Evolutionary conservation across 163 green algal genomes (phyloP).

Genomic region (Volvox carteri): DNA sequence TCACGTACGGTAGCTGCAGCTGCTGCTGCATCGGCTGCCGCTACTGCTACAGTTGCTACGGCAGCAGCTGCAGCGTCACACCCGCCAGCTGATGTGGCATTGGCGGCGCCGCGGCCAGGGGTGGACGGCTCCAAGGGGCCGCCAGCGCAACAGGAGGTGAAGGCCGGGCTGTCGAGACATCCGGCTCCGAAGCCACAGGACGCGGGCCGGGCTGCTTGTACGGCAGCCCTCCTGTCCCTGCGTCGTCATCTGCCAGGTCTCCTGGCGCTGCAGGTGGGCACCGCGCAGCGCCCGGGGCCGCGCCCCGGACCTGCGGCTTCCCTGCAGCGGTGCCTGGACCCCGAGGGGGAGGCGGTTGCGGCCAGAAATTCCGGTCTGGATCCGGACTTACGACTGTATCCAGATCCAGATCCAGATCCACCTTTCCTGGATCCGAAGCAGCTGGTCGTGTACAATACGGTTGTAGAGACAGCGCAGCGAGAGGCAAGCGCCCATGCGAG

Average conservation of each 20-base stretch:
- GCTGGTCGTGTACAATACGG: background rate
- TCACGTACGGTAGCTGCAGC: no score
- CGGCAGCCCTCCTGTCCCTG: constrained; percentile 23
- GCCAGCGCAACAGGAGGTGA: no score
- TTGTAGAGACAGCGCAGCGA: background rate
- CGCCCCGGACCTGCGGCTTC: background rate
- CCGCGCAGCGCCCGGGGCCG: background rate
- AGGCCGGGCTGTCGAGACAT: no score
- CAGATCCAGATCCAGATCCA: no score
- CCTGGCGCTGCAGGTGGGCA: background rate
- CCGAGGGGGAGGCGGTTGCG: background rate
- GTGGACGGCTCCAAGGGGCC: no score
- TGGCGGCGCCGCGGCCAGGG: background rate
- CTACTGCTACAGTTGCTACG: no score
- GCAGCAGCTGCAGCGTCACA: no score
- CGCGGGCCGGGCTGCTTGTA: background rate
- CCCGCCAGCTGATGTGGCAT: background rate
- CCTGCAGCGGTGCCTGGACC: background rate
- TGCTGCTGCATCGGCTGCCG: no score
- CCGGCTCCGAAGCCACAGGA: background rate
- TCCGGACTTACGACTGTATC: no score
- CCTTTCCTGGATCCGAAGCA: no score
- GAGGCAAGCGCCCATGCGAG: background rate
- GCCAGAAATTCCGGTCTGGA: no score
- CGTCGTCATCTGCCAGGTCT: background rate